Evolutionary conservation across 1,284 basidiomycete species (phyloP).

Genomic region (Puccinia coronata): DNA sequence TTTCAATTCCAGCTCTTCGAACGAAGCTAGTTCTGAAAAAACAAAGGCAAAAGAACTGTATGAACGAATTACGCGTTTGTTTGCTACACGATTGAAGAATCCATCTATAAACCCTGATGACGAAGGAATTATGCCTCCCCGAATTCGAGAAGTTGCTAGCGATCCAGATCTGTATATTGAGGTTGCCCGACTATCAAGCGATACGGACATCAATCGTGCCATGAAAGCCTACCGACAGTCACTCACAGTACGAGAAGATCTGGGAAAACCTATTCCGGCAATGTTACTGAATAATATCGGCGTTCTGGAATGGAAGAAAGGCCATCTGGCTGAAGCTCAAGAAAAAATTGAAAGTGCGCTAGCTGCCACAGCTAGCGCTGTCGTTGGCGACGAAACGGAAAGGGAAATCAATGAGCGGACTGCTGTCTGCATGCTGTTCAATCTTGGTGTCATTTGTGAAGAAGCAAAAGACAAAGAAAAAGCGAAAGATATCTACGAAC

Average conservation of each 20-base stretch:
- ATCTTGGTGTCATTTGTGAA: conserved; percentile 83
- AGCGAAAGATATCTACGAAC: conserved; percentile 80
- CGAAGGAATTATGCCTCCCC: conserved; percentile 60
- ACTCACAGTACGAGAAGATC: conserved; percentile 65
- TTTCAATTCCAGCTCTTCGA: conserved; percentile 52
- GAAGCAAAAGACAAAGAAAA: conserved; percentile 71
- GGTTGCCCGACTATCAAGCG: conserved; percentile 81
- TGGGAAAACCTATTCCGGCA: conserved; percentile 64
- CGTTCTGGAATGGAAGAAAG: conserved; percentile 50
- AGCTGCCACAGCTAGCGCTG: conserved; percentile 53
- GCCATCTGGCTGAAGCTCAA: conserved; percentile 26
- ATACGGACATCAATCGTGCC: conserved; percentile 73
- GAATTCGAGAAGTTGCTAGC: conserved; percentile 66
- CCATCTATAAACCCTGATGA: conserved; percentile 50
- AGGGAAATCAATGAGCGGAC: conserved; percentile 69
- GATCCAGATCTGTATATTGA: conserved; percentile 83
- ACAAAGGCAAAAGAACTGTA: conserved; percentile 75
- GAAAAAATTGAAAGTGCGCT: conserved; percentile 47
- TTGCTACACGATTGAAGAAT: conserved; percentile 61
- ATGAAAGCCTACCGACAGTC: conserved; percentile 74
- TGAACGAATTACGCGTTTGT: conserved; percentile 70
- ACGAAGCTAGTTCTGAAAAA: conserved; percentile 69
- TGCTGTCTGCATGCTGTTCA: conserved; percentile 68
- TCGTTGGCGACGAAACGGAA: conserved; percentile 63
- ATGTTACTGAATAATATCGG: conserved; percentile 81